phyloP scores from a whole-genome alignment of 2,329 filamentous ascomycete species.

The Lasiodiplodia citricola region DNA sequence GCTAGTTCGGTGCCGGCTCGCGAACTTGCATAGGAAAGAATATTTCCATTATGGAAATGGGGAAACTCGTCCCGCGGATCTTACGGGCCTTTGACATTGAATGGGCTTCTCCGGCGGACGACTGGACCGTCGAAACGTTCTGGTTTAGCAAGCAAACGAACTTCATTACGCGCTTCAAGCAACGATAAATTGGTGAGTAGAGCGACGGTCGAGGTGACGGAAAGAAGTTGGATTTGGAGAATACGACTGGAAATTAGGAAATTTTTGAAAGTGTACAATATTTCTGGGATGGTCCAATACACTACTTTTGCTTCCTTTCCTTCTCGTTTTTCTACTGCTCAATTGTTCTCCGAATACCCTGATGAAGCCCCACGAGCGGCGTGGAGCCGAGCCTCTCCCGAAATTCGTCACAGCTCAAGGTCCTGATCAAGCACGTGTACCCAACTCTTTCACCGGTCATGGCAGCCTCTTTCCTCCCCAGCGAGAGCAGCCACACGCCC shows the following conservation, averaged over 20 bases:
- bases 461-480: neutral
- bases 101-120: slow-evolving; percentile 19
- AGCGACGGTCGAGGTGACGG: no score
- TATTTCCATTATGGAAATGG: slow-evolving; percentile 34
- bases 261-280: no score
- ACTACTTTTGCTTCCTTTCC: neutral
- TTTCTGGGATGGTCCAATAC: no score
- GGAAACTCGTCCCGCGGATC: slow-evolving; percentile 34
- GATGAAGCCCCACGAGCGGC: neutral
- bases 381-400: no score
- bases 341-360: neutral
- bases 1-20: slow-evolving; percentile 32
- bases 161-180: slow-evolving; percentile 23
- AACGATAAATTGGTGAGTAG: no score
- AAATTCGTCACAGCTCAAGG: neutral
- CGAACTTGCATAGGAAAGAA: slow-evolving; percentile 36
- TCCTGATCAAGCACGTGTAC: neutral
- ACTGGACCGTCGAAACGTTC: slow-evolving; percentile 21
- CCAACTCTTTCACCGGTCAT: neutral
- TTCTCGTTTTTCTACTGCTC: neutral
- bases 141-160: slow-evolving; percentile 8
- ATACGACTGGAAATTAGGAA: no score
- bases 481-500: neutral
- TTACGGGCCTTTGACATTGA: slow-evolving; percentile 31
- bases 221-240: no score